Percentiles rank a stretch among this genome's conserved stretches.
Evolutionary conservation across 2,329 filamentous ascomycete genomes (phyloP).

Genomic region (Cytospora paraplurivora): DNA sequence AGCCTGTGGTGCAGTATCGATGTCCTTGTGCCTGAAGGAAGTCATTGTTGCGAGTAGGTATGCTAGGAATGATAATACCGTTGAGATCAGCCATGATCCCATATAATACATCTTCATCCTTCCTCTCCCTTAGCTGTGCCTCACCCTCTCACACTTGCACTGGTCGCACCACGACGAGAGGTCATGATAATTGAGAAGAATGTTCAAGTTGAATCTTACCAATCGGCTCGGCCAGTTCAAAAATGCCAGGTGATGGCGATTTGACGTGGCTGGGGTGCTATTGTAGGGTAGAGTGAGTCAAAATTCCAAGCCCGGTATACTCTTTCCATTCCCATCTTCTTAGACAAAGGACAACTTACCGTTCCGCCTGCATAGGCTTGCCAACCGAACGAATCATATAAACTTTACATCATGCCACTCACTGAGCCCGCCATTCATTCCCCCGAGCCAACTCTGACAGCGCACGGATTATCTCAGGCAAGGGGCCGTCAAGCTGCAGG

Average conservation of each 20-base stretch:
- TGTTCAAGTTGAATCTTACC: not conserved
- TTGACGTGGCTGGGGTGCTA: not conserved
- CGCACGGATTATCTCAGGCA: not conserved
- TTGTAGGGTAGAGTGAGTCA: conserved; percentile 8
- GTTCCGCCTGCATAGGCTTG: not conserved
- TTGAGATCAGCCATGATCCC: too few species aligned
- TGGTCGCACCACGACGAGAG: too few species aligned
- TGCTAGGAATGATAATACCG: too few species aligned
- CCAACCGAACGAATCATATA: not conserved
- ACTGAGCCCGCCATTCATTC: not conserved
- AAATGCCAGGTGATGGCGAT: not conserved
- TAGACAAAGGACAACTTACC: not conserved
- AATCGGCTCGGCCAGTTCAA: not conserved
- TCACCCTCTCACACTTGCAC: not conserved
- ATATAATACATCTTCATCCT: too few species aligned
- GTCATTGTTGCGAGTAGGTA: too few species aligned
- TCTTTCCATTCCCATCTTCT: not conserved
- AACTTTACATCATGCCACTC: not conserved
- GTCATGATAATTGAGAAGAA: too few species aligned
- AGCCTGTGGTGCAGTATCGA: too few species aligned
- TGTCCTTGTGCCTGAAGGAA: too few species aligned
- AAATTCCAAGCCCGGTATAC: not conserved
- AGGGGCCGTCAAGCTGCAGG: not conserved
- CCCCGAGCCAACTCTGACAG: not conserved
- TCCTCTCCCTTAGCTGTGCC: not conserved